Conservation (phyloP, 352 stramenopile species). For the Phytopythium helicoides region DNA sequence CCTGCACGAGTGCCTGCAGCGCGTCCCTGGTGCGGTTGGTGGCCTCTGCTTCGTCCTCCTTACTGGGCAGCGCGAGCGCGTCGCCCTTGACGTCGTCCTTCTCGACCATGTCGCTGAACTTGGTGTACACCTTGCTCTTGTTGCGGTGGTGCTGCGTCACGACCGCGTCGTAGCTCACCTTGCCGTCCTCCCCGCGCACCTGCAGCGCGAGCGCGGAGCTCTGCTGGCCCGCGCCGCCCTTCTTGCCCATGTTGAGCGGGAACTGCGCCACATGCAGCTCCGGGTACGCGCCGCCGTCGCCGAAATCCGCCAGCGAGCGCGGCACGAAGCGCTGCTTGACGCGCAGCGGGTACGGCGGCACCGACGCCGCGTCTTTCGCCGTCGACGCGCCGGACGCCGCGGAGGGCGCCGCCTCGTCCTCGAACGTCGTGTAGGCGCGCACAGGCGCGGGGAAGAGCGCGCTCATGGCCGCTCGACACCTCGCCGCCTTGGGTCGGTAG, state of each 20-base stretch:
- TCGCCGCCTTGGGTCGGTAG: not conserved
- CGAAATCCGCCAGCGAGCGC: conserved; percentile 88
- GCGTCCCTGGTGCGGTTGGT: conserved; percentile 77
- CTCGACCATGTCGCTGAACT: conserved; percentile 92
- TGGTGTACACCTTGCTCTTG: conserved; percentile 94
- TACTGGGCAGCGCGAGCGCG: conserved; percentile 33
- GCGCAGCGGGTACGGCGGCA: conserved; percentile 62
- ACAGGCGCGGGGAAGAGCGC: conserved; percentile 73
- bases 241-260: conserved; percentile 94
- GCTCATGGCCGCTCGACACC: conserved; percentile 39
- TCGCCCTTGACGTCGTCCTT: conserved; percentile 75
- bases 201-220: conserved; percentile 88
- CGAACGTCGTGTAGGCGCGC: conserved; percentile 65
- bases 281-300: conserved; percentile 97
- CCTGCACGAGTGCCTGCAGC: conserved; percentile 87
- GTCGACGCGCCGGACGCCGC: conserved; percentile 1
- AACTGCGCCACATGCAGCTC: conserved; percentile 99
- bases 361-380: too few relatives aligned
- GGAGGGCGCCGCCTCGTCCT: conserved; percentile 28
- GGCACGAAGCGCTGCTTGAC: conserved; percentile 60
- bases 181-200: conserved; percentile 90
- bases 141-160: conserved; percentile 95
- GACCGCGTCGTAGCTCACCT: conserved; percentile 94
- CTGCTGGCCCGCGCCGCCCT: conserved; percentile 43
- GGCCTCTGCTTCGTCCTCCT: conserved; percentile 73